Conservation (phyloP, 257 asterid genomes). For the Misopates orontium region DNA sequence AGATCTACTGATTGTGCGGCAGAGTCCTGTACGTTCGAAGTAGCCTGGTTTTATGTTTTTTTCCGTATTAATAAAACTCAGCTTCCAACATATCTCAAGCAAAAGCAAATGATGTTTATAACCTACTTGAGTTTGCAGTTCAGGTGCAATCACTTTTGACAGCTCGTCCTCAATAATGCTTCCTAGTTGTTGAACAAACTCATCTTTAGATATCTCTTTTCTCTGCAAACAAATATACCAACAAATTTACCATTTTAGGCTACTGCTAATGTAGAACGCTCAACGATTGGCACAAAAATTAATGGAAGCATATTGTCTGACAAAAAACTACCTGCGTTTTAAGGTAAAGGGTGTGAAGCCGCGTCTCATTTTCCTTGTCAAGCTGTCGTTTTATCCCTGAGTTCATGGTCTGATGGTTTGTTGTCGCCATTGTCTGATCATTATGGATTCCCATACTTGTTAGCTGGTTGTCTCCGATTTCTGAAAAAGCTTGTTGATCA, state of each 20-base stretch:
- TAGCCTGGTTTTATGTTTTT: slow-evolving; percentile 54
- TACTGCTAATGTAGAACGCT: background rate
- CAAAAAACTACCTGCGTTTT: slow-evolving; percentile 61
- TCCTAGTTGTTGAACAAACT: slow-evolving; percentile 77
- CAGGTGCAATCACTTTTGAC: slow-evolving; percentile 81
- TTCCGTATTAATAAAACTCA: slow-evolving; percentile 29
- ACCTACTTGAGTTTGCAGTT: slow-evolving; percentile 73
- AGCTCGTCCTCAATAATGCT: slow-evolving; percentile 86
- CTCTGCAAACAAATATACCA: slow-evolving; percentile 47
- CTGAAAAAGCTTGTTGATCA: slow-evolving; percentile 48
- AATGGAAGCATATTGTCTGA: background rate
- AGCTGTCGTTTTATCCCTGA: slow-evolving; percentile 65
- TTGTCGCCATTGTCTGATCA: slow-evolving; percentile 35
- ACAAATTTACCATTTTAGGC: too few species aligned
- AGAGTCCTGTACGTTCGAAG: slow-evolving; percentile 44
- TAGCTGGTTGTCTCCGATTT: slow-evolving; percentile 42
- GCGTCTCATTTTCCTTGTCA: slow-evolving; percentile 88
- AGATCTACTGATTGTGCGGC: slow-evolving; percentile 53
- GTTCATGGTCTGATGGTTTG: slow-evolving; percentile 36
- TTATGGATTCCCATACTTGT: slow-evolving; percentile 30
- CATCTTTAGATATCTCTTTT: slow-evolving; percentile 83
- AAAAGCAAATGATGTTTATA: slow-evolving; percentile 15
- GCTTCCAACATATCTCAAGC: slow-evolving; percentile 17
- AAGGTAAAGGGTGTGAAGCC: slow-evolving; percentile 65
- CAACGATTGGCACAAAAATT: too few species aligned